Conservation (phyloP, 139 green algal genomes). For the Tetraselmis chui region DNA sequence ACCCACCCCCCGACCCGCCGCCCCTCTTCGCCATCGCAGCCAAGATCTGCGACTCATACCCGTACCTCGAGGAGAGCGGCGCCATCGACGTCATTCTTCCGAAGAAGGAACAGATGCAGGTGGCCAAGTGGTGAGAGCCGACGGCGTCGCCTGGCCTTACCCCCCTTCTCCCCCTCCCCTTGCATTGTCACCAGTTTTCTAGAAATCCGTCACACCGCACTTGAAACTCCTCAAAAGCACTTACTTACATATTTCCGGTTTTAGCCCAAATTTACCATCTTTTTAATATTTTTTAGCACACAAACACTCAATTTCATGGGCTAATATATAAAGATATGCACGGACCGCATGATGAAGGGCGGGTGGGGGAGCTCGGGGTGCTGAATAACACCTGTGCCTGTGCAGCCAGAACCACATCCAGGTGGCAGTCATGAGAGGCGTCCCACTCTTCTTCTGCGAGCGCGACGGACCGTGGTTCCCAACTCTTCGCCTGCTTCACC, state of each 20-base stretch:
- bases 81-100: conserved; percentile 87
- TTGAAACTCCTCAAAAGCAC: not conserved
- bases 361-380: no score
- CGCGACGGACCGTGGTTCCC: conserved; percentile 91
- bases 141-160: not conserved
- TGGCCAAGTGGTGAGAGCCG: conserved; percentile 80
- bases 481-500: conserved; percentile 80
- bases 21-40: conserved; percentile 38
- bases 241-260: not conserved
- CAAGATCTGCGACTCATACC: conserved; percentile 80
- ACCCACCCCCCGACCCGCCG: not conserved
- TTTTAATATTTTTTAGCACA: no score
- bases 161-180: not conserved
- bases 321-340: no score
- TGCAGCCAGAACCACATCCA: conserved; percentile 77
- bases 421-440: conserved; percentile 72
- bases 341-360: no score
- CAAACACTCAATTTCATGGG: no score
- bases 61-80: conserved; percentile 65
- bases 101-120: conserved; percentile 83
- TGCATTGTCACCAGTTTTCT: no score
- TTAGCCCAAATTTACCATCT: not conserved
- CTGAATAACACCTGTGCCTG: no score
- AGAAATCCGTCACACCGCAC: no score
- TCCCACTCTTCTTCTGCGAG: conserved; percentile 86